Evolutionary conservation across 768 basidiomycete species (phyloP).

Genomic region (Postia placenta): DNA sequence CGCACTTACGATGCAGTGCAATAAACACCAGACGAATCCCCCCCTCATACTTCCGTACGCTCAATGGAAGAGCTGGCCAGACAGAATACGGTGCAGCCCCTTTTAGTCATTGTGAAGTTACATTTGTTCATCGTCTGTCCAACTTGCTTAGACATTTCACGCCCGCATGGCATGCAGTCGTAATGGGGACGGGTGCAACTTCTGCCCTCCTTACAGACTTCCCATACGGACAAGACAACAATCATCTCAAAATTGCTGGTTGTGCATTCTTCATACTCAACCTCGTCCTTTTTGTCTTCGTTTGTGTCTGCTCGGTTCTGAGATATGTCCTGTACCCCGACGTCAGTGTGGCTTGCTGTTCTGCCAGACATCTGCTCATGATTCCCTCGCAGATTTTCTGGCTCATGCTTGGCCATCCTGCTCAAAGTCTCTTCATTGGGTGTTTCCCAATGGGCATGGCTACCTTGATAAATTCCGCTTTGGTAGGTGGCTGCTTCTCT

Average conservation of each 20-base stretch:
- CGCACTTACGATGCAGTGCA: neutral
- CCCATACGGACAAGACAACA: conserved; percentile 33
- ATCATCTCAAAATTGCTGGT: conserved; percentile 28
- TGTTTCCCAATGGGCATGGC: conserved; percentile 39
- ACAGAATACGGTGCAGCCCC: conserved; percentile 28
- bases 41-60: conserved; percentile 1
- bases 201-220: conserved; percentile 36
- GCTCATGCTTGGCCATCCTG: conserved; percentile 31
- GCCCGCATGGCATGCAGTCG: conserved; percentile 41
- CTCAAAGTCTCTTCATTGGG: conserved; percentile 40
- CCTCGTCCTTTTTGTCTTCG: conserved; percentile 31
- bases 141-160: conserved; percentile 34
- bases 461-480: conserved; percentile 35
- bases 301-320: conserved; percentile 22
- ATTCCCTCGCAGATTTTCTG: conserved; percentile 14
- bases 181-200: conserved; percentile 41
- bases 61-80: conserved; percentile 29
- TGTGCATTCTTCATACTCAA: conserved; percentile 36
- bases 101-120: neutral
- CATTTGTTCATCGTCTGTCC: neutral
- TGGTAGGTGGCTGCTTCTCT: conserved; percentile 22
- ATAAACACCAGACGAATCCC: neutral
- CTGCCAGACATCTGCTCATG: neutral
- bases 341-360: conserved; percentile 11
- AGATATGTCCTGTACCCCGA: conserved; percentile 29